Percentiles rank a stretch among this genome's conserved stretches.
Evolutionary conservation across 805 yeast species (phyloP).

Genomic region (Kodamaea jinghongensis): DNA sequence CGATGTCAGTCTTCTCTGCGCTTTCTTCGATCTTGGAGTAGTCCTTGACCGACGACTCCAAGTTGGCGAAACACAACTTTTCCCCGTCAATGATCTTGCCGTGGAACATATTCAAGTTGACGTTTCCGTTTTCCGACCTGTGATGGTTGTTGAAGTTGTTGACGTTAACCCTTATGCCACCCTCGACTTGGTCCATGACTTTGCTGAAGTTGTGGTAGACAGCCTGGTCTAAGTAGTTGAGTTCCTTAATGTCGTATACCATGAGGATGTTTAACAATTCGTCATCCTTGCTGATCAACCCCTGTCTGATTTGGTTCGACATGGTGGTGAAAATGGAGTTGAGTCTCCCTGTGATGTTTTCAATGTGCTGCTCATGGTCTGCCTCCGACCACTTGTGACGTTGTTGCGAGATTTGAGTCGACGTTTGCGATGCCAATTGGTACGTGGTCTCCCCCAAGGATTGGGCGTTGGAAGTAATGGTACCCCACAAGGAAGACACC

Average conservation of each 20-base stretch:
- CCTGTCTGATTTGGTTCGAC: constrained; percentile 47
- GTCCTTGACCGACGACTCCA: constrained; percentile 67
- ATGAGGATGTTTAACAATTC: constrained; percentile 42
- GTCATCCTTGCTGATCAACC: constrained; percentile 55
- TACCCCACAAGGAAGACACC: constrained; percentile 66
- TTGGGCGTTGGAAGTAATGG: constrained; percentile 54
- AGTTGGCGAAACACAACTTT: constrained; percentile 82
- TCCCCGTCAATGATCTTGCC: constrained; percentile 84
- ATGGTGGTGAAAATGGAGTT: constrained; percentile 31
- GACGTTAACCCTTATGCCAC: constrained; percentile 63
- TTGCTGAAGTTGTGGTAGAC: constrained; percentile 54
- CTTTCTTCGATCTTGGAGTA: constrained; percentile 24
- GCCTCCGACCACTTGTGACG: constrained; percentile 35
- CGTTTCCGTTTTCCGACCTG: constrained; percentile 21
- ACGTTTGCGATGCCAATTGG: constrained; percentile 46
- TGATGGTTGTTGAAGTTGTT: constrained; percentile 45
- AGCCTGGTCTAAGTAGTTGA: constrained; percentile 44
- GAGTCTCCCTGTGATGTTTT: constrained; percentile 26
- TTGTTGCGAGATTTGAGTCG: constrained; percentile 40
- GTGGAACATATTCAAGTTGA: constrained; percentile 63
- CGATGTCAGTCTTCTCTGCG: constrained; percentile 17
- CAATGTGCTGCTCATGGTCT: constrained; percentile 24
- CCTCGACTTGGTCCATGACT: constrained; percentile 75
- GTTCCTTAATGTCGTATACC: constrained; percentile 63
- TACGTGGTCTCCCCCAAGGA: constrained; percentile 49